Percentiles rank a stretch among this genome's conserved stretches.
These are phyloP conservation scores for Erythrophleum ivorense DNA, from an alignment of 331 rosid species.

Conservation along the genomic window DNA sequence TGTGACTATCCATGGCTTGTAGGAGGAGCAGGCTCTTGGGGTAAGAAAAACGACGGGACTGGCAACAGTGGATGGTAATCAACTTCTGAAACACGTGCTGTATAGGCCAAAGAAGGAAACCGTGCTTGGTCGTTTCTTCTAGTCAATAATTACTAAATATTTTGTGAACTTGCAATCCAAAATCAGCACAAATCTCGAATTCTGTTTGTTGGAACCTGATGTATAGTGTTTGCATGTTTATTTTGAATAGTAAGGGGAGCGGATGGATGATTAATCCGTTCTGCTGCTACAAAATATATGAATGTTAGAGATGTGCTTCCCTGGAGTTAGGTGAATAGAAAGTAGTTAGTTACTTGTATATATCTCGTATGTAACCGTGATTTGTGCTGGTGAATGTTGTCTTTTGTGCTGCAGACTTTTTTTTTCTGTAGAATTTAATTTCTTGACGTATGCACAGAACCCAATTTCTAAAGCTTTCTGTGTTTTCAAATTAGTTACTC, in stretches of 20 bases:
- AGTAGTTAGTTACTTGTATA: background rate
- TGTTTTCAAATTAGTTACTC: background rate
- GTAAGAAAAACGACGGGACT: slow-evolving; percentile 39
- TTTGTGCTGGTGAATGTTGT: background rate
- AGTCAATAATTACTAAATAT: background rate
- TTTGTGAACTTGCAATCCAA: slow-evolving; percentile 3
- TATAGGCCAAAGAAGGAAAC: slow-evolving; percentile 22
- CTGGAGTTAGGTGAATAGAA: background rate
- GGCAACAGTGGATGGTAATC: slow-evolving; percentile 64
- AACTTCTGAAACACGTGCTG: slow-evolving; percentile 2
- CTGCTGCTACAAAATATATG: slow-evolving; percentile 13
- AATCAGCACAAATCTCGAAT: background rate
- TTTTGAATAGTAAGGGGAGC: background rate
- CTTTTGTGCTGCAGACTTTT: background rate
- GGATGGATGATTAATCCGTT: slow-evolving; percentile 29
- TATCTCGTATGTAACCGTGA: background rate
- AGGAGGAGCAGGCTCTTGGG: slow-evolving; percentile 59
- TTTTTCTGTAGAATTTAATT: background rate
- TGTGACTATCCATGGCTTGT: slow-evolving; percentile 26
- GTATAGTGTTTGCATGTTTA: background rate
- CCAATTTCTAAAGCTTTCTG: background rate
- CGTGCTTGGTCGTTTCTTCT: slow-evolving; percentile 3
- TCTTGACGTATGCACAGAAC: slow-evolving; percentile 10
- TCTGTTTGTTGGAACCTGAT: slow-evolving; percentile 23
- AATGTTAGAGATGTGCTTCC: slow-evolving; percentile 16